These are phyloP conservation scores for Phanerodontia chrysosporium DNA, from an alignment of 768 basidiomycete genomes.

Conservation along the genomic window DNA sequence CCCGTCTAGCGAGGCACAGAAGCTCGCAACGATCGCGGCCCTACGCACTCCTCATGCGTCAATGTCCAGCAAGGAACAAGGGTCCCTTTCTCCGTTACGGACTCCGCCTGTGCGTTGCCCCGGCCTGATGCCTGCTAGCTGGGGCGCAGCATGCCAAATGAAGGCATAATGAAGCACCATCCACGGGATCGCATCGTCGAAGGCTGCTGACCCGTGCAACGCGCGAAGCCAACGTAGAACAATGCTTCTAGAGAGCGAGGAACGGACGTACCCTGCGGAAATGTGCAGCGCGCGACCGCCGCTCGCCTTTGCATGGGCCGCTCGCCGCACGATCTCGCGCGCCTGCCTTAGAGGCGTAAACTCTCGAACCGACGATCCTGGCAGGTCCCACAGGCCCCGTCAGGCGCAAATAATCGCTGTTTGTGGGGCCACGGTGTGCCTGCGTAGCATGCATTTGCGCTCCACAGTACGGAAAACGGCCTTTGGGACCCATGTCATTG, in stretches of 20 bases:
- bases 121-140: no score
- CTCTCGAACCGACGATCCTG: not conserved
- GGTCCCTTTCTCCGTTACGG: not conserved
- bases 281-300: no score
- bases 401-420: not conserved
- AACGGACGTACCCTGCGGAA: no score
- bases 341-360: not conserved
- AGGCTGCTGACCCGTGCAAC: no score
- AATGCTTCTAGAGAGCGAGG: no score
- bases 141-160: no score
- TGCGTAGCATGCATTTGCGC: not conserved
- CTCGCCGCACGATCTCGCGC: not conserved
- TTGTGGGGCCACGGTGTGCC: not conserved
- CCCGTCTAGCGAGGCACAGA: not conserved
- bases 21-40: not conserved
- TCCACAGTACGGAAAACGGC: not conserved
- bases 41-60: not conserved
- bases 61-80: no score
- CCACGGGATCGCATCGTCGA: no score
- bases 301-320: no score
- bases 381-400: not conserved
- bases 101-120: not conserved
- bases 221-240: no score
- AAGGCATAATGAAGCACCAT: no score
- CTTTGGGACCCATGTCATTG: not conserved